phyloP scores from a whole-genome alignment of 768 basidiomycete species.

The Collybiopsis luxurians region DNA sequence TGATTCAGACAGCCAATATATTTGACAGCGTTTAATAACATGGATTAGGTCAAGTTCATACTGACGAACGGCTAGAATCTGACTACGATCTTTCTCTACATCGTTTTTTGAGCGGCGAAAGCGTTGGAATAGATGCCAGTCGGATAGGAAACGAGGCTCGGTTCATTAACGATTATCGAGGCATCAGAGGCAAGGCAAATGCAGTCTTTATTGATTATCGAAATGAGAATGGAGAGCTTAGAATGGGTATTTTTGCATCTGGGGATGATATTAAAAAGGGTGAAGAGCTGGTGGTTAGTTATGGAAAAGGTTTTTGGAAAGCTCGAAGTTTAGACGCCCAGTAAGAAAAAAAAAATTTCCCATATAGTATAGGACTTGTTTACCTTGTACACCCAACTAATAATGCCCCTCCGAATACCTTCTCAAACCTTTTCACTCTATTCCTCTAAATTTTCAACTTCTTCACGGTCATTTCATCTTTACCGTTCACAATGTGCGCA shows the following conservation, averaged over 20 bases:
- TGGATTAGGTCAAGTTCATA: slow-evolving; percentile 71
- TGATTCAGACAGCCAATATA: neutral
- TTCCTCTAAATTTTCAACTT: slow-evolving; percentile 37
- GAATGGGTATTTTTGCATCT: slow-evolving; percentile 76
- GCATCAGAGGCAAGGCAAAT: slow-evolving; percentile 67
- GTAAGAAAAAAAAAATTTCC: neutral
- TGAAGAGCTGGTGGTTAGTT: slow-evolving; percentile 83
- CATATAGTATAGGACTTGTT: no score
- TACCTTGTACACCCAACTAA: slow-evolving; percentile 12
- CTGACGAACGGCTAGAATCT: slow-evolving; percentile 66
- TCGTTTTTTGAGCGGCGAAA: slow-evolving; percentile 52
- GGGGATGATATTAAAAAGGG: slow-evolving; percentile 65
- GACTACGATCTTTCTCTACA: slow-evolving; percentile 88
- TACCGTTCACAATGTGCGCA: slow-evolving; percentile 36
- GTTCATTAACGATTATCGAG: slow-evolving; percentile 90
- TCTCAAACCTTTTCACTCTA: slow-evolving; percentile 51
- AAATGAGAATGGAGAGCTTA: slow-evolving; percentile 53
- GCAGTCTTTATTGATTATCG: slow-evolving; percentile 63
- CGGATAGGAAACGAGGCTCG: slow-evolving; percentile 81
- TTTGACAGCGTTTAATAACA: neutral
- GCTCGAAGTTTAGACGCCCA: slow-evolving; percentile 15
- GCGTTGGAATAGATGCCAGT: slow-evolving; percentile 77
- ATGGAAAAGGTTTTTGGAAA: slow-evolving; percentile 86
- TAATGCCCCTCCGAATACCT: slow-evolving; percentile 52
- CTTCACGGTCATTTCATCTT: slow-evolving; percentile 35